These are phyloP conservation scores for Penstemon davidsonii DNA, from an alignment of 257 asterid genomes.

Conservation along the genomic window DNA sequence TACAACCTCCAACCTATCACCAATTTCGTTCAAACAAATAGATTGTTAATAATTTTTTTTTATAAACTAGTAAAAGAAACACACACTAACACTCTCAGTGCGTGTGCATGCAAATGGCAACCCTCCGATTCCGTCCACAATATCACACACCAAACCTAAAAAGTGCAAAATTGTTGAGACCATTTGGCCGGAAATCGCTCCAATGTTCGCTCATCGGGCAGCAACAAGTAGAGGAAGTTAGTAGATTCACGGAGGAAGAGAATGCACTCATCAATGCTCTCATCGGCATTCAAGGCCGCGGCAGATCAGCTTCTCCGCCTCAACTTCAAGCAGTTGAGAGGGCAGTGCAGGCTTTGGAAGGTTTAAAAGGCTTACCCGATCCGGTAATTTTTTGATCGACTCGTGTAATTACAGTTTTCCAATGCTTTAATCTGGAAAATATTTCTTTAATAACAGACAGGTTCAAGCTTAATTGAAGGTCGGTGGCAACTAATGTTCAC, in stretches of 20 bases:
- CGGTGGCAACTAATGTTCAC: conserved; percentile 96
- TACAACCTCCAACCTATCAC: conserved; percentile 14
- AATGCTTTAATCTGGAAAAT: not conserved
- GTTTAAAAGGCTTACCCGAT: conserved; percentile 59
- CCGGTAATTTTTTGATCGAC: conserved; percentile 56
- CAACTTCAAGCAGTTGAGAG: conserved; percentile 76
- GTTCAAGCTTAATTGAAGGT: conserved; percentile 85
- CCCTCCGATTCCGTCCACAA: conserved; percentile 33
- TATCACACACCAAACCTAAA: conserved; percentile 15
- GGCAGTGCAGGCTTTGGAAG: conserved; percentile 77
- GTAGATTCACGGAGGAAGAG: conserved; percentile 55
- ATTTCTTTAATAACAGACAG: conserved; percentile 48
- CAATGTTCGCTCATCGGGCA: conserved; percentile 41
- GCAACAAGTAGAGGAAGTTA: conserved; percentile 35
- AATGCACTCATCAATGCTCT: conserved; percentile 61
- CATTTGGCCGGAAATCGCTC: conserved; percentile 23
- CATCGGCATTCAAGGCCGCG: conserved; percentile 90
- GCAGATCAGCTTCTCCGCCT: conserved; percentile 66
- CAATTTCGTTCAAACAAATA: not conserved
- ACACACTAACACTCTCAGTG: conserved; percentile 13
- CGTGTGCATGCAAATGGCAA: conserved; percentile 34
- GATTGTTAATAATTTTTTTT: not conserved
- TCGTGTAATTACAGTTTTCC: not conserved
- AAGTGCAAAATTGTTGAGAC: not conserved
- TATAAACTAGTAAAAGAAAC: not conserved